Evolutionary conservation across 805 yeast species (phyloP), one percentile per base, ranked within the genome.

Genomic region (Candida wancherniae): DNA sequence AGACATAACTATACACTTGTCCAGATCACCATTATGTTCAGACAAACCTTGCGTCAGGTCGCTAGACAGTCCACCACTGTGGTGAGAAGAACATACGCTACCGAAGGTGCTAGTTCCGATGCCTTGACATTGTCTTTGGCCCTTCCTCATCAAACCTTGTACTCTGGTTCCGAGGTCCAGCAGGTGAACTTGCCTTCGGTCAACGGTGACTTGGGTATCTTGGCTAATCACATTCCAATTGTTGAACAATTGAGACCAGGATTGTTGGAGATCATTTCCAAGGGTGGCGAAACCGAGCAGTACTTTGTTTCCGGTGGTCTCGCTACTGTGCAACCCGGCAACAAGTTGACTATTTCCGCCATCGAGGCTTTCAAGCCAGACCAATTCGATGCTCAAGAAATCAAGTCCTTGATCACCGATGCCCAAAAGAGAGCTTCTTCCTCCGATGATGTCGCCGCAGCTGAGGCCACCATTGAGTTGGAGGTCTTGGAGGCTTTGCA

Each of bases 161-260:
- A 68, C 58, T 52, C 75, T 31, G 75, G 74, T 33, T 58, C 55
- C 86, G 70, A 64, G 51, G 71, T 66, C 33, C 58, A 63, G 47
- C 71, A 92, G 73, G 97, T 92, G 50, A 92, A 92, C 71, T 73
- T 92, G 49, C 98, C 98, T 56, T 94, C 95, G 44, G 73, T 81
- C 54, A 80, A 92, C 48, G 98, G 98, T 62, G 94, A 84, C 58
- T 77, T 90, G 66, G 98, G 98, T 84, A 77, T 92, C 47, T 71
- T 92, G 58, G 96, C 97, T 51, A 82, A 85, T 71, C 98, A 92
- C 78, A 95, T 92, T 55, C 97, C 98, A 53, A 77, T 84, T 53
- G 86, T 90, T 45, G 97, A 92, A 71, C 95, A 92, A 74, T 79
- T 92, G 61, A 76, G 80, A 57, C 95, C 98, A 51, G 98, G 98